Base-by-base conservation (phyloP, 2,329 filamentous ascomycete species). In the Phoma herbarum region DNA sequence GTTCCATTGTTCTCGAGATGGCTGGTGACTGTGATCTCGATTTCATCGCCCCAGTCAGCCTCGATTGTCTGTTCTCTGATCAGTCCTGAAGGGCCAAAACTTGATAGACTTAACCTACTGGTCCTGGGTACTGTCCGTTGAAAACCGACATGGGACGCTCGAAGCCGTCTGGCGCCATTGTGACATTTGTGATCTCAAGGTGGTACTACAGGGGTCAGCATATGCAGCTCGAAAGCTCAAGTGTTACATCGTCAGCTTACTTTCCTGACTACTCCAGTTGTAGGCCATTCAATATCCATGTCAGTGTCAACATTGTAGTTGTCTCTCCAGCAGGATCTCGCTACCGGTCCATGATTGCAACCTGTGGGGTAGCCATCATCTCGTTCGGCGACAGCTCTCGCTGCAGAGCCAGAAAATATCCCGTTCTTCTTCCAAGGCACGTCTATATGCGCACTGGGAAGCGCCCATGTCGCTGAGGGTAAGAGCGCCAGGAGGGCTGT, bases 121-220 rank as follows among this genome's bases (percentile, higher is more conserved):
- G 81, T 9, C 81, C 81, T 23, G 80, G 81, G 61, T 79, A 77
- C 54, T 80, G 78, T 5, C 80, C 80, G 59, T 84, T 83, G 60
- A 84, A 69, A 1, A 79, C 64, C 18, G 77, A 62, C 54, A 81
- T 77, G 1, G 68, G 68, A 20, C 78, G 71, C 22, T 74, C 65
- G 18, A 79, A 74, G 4, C 82, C 82, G 71, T 84, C 82, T 2
- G 80, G 81, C 5, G 80, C 71, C 46, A 79, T 61, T 4, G 80
- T 82, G 0, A 65, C 70, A 47, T 81, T 80, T 5, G 75, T 76
- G 48, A 82, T 70, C 20, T 79, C 77, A 33, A 82, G 74, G 54
- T 77, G 75, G 58, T 82, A 83, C 70, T 82, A 45, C 2, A 3
- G 61, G 63, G 37, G 31, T 65, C 20, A 63, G 46, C 39, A 49